Percentiles rank a stretch among this genome's conserved stretches.
These are phyloP conservation scores for Solanum arcanum DNA, from an alignment of 257 asterid species.

Conservation along the genomic window DNA sequence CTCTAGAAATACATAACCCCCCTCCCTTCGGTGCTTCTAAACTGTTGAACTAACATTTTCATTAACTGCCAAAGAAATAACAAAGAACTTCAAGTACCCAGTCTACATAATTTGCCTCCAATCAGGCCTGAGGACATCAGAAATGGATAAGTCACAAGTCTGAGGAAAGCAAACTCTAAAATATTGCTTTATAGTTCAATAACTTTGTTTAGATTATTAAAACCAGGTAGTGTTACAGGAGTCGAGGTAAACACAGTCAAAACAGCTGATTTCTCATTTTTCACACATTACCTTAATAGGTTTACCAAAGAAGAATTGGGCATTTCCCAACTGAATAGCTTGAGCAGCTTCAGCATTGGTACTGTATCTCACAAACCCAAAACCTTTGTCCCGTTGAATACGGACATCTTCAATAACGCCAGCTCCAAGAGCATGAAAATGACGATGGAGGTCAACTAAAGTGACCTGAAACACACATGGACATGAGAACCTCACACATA, in stretches of 20 bases:
- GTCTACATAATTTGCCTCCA: not conserved
- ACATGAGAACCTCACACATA: not conserved
- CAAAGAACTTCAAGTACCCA: not conserved
- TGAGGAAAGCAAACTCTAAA: not conserved
- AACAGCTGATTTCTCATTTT: not conserved
- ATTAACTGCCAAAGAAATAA: not conserved
- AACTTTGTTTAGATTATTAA: not conserved
- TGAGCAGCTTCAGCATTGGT: slow-evolving; percentile 82
- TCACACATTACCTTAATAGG: slow-evolving; percentile 38
- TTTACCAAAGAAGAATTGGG: slow-evolving; percentile 48
- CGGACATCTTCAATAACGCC: slow-evolving; percentile 82
- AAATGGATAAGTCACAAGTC: not conserved
- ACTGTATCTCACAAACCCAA: slow-evolving; percentile 77
- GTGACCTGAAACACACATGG: slow-evolving; percentile 35
- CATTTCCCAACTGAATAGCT: slow-evolving; percentile 78
- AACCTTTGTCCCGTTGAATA: slow-evolving; percentile 79
- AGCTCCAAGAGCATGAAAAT: slow-evolving; percentile 60
- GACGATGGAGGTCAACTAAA: slow-evolving; percentile 63
- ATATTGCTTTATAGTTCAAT: not conserved
- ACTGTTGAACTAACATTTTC: not conserved
- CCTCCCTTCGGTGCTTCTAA: not conserved
- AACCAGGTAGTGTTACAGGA: not conserved
- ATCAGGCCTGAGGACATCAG: not conserved
- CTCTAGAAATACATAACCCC: not conserved
- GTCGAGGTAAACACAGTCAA: not conserved